These are phyloP conservation scores for Bacterosira constricta DNA, from an alignment of 108 stramenopile species.

Conservation along the genomic window DNA sequence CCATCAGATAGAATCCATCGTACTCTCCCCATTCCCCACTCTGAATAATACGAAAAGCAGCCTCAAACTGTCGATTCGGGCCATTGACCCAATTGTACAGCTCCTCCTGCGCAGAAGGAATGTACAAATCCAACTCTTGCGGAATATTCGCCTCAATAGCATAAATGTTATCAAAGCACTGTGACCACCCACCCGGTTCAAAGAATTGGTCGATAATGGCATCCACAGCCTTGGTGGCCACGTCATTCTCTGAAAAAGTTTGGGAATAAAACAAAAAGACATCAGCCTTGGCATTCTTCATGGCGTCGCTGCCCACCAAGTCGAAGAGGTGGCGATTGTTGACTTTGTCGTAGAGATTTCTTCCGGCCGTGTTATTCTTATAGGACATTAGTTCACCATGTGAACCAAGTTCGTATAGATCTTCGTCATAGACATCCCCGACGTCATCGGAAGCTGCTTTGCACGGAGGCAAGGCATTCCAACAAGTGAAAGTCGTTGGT, in stretches of 20 bases:
- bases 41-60: constrained; percentile 67
- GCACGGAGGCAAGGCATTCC: constrained; percentile 63
- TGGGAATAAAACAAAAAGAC: constrained; percentile 75
- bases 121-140: constrained; percentile 21
- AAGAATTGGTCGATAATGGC: constrained; percentile 64
- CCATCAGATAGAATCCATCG: constrained; percentile 75
- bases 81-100: constrained; percentile 79
- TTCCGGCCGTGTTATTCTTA: too few species aligned
- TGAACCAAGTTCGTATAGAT: constrained; percentile 14
- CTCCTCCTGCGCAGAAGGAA: constrained; percentile 29
- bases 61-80: constrained; percentile 78
- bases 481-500: constrained; percentile 61
- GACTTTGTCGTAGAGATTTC: too few species aligned
- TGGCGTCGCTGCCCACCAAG: constrained; percentile 51
- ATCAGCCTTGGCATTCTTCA: constrained; percentile 59
- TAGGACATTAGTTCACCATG: constrained; percentile 20
- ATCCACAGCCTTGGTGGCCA: constrained; percentile 63
- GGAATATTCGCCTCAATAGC: constrained; percentile 75
- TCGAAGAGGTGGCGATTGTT: constrained; percentile 45
- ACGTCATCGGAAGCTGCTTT: constrained; percentile 56
- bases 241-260: constrained; percentile 61
- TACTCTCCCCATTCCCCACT: constrained; percentile 66
- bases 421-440: constrained; percentile 49
- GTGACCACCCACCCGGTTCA: constrained; percentile 65
- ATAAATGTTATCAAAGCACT: constrained; percentile 68